phyloP scores from a whole-genome alignment of 2,329 filamentous ascomycete genomes.

The Xylariaceae sp. region DNA sequence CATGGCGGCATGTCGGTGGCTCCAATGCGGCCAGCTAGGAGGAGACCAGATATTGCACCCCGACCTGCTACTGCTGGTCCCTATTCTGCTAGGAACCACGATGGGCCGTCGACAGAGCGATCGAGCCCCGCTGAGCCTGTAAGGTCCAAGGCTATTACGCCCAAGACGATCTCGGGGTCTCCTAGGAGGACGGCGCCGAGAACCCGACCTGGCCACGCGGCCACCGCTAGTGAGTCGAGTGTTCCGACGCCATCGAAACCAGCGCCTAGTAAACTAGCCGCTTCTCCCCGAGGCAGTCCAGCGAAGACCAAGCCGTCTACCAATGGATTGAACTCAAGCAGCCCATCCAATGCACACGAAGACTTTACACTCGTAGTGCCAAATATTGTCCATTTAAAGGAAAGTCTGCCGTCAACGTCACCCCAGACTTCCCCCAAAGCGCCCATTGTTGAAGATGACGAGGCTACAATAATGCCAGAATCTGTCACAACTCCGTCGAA shows the following conservation, averaged over 20 bases:
- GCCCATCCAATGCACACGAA: slow-evolving; percentile 53
- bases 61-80: slow-evolving; percentile 67
- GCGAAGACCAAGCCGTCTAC: slow-evolving; percentile 40
- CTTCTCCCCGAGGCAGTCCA: slow-evolving; percentile 48
- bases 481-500: slow-evolving; percentile 38
- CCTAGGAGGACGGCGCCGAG: slow-evolving; percentile 54
- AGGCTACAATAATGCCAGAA: slow-evolving; percentile 12
- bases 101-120: slow-evolving; percentile 44
- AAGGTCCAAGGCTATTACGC: slow-evolving; percentile 51
- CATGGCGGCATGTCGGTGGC: slow-evolving; percentile 65
- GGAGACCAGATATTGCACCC: slow-evolving; percentile 59
- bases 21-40: slow-evolving; percentile 63
- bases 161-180: slow-evolving; percentile 56
- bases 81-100: slow-evolving; percentile 63
- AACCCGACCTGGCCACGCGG: slow-evolving; percentile 49
- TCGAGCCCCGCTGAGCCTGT: slow-evolving; percentile 50
- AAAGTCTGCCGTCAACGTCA: slow-evolving; percentile 27
- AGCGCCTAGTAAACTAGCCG: slow-evolving; percentile 37
- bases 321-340: slow-evolving; percentile 37
- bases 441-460: slow-evolving; percentile 33
- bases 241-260: slow-evolving; percentile 48
- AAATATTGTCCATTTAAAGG: slow-evolving; percentile 43
- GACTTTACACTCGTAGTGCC: slow-evolving; percentile 58
- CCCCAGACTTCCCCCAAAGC: slow-evolving; percentile 36
- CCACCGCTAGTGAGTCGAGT: slow-evolving; percentile 55